These are phyloP conservation scores for Senna tora DNA, from an alignment of 306 rosid species.

Conservation along the genomic window DNA sequence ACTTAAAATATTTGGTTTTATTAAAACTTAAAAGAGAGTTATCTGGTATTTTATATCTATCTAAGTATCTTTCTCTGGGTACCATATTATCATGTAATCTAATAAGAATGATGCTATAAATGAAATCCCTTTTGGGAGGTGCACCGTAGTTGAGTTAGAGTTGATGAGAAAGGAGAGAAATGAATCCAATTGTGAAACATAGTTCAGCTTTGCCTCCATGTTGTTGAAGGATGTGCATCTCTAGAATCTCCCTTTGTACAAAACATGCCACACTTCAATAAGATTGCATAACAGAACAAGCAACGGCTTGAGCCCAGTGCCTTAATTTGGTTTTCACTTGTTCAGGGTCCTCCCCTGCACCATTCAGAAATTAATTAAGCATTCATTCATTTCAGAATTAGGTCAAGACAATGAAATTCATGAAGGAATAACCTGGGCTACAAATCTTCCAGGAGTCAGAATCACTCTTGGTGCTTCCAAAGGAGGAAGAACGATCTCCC, in stretches of 20 bases:
- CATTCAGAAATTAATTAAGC: background rate
- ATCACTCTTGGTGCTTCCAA: slow-evolving; percentile 54
- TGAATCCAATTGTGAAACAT: background rate
- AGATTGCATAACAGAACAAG: slow-evolving; percentile 89
- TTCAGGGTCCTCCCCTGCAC: slow-evolving; percentile 83
- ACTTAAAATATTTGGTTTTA: no score
- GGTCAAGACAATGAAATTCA: no score
- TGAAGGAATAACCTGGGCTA: slow-evolving; percentile 57
- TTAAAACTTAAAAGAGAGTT: no score
- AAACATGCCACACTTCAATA: slow-evolving; percentile 38
- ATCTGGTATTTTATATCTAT: no score
- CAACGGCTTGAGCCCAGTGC: slow-evolving; percentile 98
- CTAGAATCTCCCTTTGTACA: slow-evolving; percentile 51
- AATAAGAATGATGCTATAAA: no score
- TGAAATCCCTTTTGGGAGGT: background rate
- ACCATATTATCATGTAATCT: no score
- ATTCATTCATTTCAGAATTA: no score
- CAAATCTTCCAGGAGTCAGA: slow-evolving; percentile 83
- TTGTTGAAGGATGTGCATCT: background rate
- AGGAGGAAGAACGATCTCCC: slow-evolving; percentile 50
- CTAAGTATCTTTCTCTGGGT: no score
- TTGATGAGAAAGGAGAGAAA: background rate
- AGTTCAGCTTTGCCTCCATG: background rate
- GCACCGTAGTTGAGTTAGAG: background rate
- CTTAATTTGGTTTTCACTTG: slow-evolving; percentile 83